Conservation (phyloP, 805 yeast genomes). For the Wickerhamiella cacticola region DNA sequence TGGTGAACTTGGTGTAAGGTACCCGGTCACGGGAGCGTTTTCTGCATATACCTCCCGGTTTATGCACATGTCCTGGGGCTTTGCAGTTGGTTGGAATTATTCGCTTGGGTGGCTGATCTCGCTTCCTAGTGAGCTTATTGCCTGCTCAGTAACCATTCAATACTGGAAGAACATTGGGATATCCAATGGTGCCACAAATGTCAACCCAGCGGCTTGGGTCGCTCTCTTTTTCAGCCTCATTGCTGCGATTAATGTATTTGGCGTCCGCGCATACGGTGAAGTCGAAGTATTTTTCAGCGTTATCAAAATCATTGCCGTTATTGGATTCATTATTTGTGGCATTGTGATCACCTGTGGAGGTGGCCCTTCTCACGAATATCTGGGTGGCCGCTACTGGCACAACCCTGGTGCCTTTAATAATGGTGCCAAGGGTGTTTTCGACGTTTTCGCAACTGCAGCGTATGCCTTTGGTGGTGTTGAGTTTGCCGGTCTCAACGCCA, state of each 20-base stretch:
- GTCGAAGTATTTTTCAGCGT: constrained; percentile 52
- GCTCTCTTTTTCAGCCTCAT: constrained; percentile 41
- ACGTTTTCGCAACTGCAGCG: constrained; percentile 64
- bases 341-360: constrained; percentile 37
- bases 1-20: constrained; percentile 60
- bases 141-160: constrained; percentile 45
- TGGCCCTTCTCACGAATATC: constrained; percentile 43
- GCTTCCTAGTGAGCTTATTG: constrained; percentile 54
- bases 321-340: constrained; percentile 52
- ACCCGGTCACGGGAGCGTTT: constrained; percentile 52
- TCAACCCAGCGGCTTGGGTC: constrained; percentile 46
- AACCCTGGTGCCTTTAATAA: constrained; percentile 56
- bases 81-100: constrained; percentile 63
- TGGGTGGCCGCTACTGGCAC: constrained; percentile 46
- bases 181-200: constrained; percentile 24
- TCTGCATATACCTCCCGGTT: constrained; percentile 49
- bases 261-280: constrained; percentile 52
- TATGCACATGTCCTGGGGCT: constrained; percentile 56
- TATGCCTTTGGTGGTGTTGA: constrained; percentile 73
- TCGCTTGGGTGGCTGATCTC: constrained; percentile 52
- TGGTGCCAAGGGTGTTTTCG: constrained; percentile 57
- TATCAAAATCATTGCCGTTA: constrained; percentile 47
- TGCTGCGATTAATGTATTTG: constrained; percentile 40
- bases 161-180: constrained; percentile 43
- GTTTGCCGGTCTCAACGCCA: constrained; percentile 62